Percentiles rank a stretch among this genome's conserved stretches.
phyloP scores from a whole-genome alignment of 345 rosid genomes.

The Rhodomyrtus tomentosa region DNA sequence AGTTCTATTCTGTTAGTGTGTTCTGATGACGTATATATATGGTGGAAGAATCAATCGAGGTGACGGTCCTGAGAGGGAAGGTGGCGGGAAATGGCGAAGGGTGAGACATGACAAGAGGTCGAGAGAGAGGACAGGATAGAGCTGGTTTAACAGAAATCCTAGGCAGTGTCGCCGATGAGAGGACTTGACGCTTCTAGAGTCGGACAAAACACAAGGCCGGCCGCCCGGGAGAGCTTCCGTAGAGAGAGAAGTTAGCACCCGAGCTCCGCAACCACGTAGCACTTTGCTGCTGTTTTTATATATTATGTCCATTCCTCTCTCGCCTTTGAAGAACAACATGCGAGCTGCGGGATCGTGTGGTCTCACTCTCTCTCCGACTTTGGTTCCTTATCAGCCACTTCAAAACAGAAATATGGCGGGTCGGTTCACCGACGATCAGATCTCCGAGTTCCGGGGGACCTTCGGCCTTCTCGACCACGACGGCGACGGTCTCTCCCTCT shows the following conservation, averaged over 20 bases:
- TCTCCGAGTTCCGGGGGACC: constrained; percentile 26
- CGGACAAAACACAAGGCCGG: background rate
- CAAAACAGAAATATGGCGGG: constrained; percentile 6
- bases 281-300: background rate
- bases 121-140: background rate
- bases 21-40: no score
- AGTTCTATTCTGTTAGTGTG: no score
- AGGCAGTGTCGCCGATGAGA: background rate
- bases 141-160: background rate
- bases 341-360: background rate
- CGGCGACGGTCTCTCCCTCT: constrained; percentile 14
- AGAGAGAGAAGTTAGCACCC: background rate
- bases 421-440: constrained; percentile 25
- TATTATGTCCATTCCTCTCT: background rate
- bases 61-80: background rate
- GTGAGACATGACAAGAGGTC: background rate
- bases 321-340: background rate
- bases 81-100: background rate
- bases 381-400: background rate
- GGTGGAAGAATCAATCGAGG: background rate
- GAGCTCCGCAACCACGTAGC: no score
- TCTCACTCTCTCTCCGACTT: background rate
- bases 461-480: constrained; percentile 28
- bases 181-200: background rate
- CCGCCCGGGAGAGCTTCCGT: background rate